phyloP scores from a whole-genome alignment of 2,329 filamentous ascomycete species.

The Plenodomus tracheiphilus region DNA sequence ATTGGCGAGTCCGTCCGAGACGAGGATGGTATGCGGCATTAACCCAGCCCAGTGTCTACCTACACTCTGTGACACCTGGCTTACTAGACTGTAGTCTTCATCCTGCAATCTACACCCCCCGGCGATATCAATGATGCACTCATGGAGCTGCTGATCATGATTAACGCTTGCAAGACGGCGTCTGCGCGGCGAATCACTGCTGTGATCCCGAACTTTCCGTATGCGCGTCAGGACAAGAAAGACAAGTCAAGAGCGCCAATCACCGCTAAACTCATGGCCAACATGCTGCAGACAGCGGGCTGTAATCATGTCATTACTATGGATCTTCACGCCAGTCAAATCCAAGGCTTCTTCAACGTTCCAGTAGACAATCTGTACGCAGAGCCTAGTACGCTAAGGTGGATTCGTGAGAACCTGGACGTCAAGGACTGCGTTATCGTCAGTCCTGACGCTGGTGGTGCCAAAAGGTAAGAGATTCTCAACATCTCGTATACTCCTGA shows the following conservation, averaged over 20 bases:
- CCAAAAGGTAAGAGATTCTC: conserved; percentile 67
- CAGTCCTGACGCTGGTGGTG: conserved; percentile 90
- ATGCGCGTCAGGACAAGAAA: conserved; percentile 97
- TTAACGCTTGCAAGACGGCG: conserved; percentile 88
- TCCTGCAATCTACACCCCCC: conserved; percentile 90
- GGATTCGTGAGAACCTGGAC: conserved; percentile 85
- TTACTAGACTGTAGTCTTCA: conserved; percentile 69
- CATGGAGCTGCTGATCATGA: conserved; percentile 98
- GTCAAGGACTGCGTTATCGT: conserved; percentile 89
- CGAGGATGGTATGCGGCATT: conserved; percentile 71
- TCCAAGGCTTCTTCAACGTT: conserved; percentile 93
- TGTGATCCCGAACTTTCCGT: conserved; percentile 94
- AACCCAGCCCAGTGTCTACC: conserved; percentile 1
- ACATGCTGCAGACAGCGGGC: conserved; percentile 94
- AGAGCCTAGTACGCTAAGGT: conserved; percentile 86
- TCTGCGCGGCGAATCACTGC: conserved; percentile 91
- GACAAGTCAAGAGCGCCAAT: conserved; percentile 96
- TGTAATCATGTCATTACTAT: conserved; percentile 95
- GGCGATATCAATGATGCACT: conserved; percentile 97
- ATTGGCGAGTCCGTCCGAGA: conserved; percentile 96
- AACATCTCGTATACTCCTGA: background rate
- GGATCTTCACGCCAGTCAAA: conserved; percentile 92
- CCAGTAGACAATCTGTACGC: conserved; percentile 84
- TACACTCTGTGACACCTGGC: conserved; percentile 8
- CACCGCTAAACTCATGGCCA: conserved; percentile 91